phyloP scores from a whole-genome alignment of 768 basidiomycete species.

The Coprinopsis strossmayeri region DNA sequence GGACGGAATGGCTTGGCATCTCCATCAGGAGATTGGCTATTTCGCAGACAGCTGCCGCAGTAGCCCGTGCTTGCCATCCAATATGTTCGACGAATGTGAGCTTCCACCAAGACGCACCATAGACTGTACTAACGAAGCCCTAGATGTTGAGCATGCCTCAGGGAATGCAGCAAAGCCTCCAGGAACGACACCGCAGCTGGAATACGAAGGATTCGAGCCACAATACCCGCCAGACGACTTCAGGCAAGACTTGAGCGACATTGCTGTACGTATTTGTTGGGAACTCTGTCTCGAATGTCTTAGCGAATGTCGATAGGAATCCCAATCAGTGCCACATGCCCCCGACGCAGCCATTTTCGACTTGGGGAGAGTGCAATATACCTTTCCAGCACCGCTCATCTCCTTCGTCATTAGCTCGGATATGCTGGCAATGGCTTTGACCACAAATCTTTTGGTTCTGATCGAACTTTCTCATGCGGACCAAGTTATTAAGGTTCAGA shows the following conservation, averaged over 20 bases:
- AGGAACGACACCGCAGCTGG: constrained; percentile 45
- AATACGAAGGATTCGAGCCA: constrained; percentile 87
- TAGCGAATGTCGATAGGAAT: constrained; percentile 14
- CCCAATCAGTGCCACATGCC: constrained; percentile 28
- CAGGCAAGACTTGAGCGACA: constrained; percentile 34
- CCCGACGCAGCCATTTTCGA: constrained; percentile 67
- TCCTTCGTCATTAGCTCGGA: constrained; percentile 83
- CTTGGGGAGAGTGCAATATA: constrained; percentile 84
- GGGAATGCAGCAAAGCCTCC: constrained; percentile 35
- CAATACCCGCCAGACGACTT: constrained; percentile 47
- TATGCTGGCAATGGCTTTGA: constrained; percentile 77
- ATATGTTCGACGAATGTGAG: constrained; percentile 68
- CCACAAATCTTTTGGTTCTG: constrained; percentile 71
- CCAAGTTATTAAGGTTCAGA: constrained; percentile 75
- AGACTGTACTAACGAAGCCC: constrained; percentile 10
- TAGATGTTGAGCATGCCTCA: constrained; percentile 85
- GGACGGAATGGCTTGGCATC: too few relatives aligned
- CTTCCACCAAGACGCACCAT: constrained; percentile 10
- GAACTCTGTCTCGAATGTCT: constrained; percentile 3
- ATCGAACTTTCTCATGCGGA: constrained; percentile 88
- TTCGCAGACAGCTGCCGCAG: background rate
- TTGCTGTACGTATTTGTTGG: constrained; percentile 20
- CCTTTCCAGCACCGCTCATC: constrained; percentile 77
- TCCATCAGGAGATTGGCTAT: background rate
- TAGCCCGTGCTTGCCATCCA: background rate